phyloP scores from a whole-genome alignment of 2,329 filamentous ascomycete genomes.

The Geoglossum cookeanum region DNA sequence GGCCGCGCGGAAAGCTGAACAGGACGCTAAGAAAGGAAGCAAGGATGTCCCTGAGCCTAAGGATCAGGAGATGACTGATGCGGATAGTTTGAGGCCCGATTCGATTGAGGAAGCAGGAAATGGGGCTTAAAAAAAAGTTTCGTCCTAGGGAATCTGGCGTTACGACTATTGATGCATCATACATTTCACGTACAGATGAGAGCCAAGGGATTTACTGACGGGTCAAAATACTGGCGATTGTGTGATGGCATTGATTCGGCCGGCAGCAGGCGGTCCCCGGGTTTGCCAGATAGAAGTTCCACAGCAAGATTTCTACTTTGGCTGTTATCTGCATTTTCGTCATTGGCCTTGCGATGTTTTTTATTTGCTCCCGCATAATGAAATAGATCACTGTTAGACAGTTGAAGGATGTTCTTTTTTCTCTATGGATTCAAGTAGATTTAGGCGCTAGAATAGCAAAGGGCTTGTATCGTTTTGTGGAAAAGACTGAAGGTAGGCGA shows the following conservation, averaged over 20 bases:
- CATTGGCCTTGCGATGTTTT: not conserved
- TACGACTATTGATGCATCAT: slow-evolving; percentile 1
- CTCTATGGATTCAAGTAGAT: no score
- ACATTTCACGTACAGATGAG: not conserved
- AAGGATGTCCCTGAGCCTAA: slow-evolving; percentile 30
- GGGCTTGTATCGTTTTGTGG: no score
- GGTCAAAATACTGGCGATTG: not conserved
- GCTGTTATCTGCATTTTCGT: not conserved
- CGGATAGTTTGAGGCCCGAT: slow-evolving; percentile 15
- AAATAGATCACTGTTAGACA: slow-evolving; percentile 1
- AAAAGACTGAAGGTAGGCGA: no score
- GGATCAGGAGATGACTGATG: slow-evolving; percentile 40
- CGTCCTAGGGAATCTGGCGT: not conserved
- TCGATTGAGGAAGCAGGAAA: not conserved
- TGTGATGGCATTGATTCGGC: not conserved
- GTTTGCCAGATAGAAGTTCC: not conserved
- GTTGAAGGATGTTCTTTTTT: not conserved
- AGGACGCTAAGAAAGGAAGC: slow-evolving; percentile 59
- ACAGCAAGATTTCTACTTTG: not conserved
- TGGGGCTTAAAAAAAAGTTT: not conserved
- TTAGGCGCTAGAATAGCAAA: no score
- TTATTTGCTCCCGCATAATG: not conserved
- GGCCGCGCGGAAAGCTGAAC: slow-evolving; percentile 41
- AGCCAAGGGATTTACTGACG: not conserved
- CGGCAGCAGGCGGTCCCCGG: no score